phyloP scores from a whole-genome alignment of 805 yeast species.

The Pichia rugopelliculosa region DNA sequence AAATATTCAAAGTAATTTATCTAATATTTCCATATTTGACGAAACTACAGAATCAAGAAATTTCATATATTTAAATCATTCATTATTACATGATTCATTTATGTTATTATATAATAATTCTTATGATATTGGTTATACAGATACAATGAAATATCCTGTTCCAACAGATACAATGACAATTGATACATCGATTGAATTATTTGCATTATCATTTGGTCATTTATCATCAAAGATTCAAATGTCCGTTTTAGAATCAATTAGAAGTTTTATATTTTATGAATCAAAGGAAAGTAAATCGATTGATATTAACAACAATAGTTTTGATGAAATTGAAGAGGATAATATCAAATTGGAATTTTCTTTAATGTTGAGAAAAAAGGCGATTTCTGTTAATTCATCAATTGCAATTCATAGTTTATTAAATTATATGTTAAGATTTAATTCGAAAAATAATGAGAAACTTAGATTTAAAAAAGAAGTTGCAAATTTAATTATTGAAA shows the following conservation, averaged over 20 bases:
- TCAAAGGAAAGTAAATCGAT: conserved; percentile 21
- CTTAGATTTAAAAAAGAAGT: conserved; percentile 19
- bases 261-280: conserved; percentile 43
- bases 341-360: conserved; percentile 8
- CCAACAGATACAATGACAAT: conserved; percentile 46
- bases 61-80: conserved; percentile 32
- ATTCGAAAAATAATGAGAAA: conserved; percentile 8
- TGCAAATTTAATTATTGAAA: conserved; percentile 21
- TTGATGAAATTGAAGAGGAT: conserved; percentile 9
- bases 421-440: conserved; percentile 22
- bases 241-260: conserved; percentile 76
- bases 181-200: conserved; percentile 75
- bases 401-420: conserved; percentile 55
- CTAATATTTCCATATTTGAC: conserved; percentile 28
- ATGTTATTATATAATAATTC: conserved; percentile 24
- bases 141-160: conserved; percentile 32
- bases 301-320: conserved; percentile 3
- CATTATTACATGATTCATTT: conserved; percentile 37
- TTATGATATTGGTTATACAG: conserved; percentile 28
- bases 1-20: conserved; percentile 22
- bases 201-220: conserved; percentile 60
- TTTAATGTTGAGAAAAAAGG: conserved; percentile 27
- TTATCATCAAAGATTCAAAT: conserved; percentile 75
- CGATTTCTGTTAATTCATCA: conserved; percentile 54
- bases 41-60: conserved; percentile 27